Percentiles rank a stretch among this genome's conserved stretches.
phyloP scores from a whole-genome alignment of 495 filamentous ascomycete genomes.

The Aspergillus egyptiacus region DNA sequence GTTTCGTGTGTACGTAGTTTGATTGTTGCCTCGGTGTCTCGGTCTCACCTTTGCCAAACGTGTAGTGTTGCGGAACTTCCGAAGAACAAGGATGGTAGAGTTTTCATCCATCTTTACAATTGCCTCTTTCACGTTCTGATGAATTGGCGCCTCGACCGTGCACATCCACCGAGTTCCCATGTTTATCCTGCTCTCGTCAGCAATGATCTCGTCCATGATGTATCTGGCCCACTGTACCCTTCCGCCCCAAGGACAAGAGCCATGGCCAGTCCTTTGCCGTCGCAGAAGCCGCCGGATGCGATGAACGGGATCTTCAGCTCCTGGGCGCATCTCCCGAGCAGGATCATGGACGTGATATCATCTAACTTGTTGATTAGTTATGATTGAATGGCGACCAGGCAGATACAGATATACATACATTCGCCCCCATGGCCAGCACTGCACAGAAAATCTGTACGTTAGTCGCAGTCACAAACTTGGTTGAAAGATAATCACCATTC shows the following conservation, averaged over 20 bases:
- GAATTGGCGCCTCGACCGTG: constrained; percentile 2
- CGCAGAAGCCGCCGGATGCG: constrained; percentile 2
- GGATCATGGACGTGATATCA: constrained; percentile 7
- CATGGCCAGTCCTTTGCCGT: constrained; percentile 6
- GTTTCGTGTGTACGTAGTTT: too few relatives aligned
- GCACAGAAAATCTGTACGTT: neutral
- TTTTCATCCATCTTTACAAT: constrained; percentile 5
- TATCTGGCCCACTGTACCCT: neutral
- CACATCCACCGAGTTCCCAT: constrained; percentile 11
- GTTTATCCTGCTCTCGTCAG: neutral
- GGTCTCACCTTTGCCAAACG: constrained; percentile 4
- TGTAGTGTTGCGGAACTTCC: constrained; percentile 5
- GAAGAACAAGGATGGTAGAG: constrained; percentile 1
- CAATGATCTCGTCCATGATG: neutral
- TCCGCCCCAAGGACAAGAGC: constrained; percentile 5
- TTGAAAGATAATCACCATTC: constrained; percentile 2
- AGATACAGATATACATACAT: constrained; percentile 4
- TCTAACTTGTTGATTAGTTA: neutral
- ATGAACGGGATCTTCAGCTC: constrained; percentile 7
- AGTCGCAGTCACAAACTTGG: neutral
- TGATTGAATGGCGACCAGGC: neutral
- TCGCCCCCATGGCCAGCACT: constrained; percentile 10
- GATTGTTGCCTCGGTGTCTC: neutral
- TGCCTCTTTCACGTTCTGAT: constrained; percentile 9
- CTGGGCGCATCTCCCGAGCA: constrained; percentile 6